A percentile compares a stretch with the other conserved stretches of the same genome.
These are phyloP conservation scores for Holtermannia corniformis DNA, from an alignment of 768 basidiomycete species.

Conservation along the genomic window DNA sequence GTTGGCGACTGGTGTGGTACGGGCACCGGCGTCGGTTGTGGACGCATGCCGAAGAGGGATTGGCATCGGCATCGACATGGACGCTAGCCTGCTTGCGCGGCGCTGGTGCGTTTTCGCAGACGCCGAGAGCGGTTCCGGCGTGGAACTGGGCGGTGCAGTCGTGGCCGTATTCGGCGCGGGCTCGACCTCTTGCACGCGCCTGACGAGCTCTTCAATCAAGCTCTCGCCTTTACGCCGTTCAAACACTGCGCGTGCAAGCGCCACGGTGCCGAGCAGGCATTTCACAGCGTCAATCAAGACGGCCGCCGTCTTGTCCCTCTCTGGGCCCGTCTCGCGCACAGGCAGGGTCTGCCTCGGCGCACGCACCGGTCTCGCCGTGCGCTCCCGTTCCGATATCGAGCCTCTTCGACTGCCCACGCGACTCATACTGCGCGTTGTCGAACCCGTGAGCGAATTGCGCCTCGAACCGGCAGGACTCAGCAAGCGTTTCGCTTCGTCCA, in stretches of 20 bases:
- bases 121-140: neutral
- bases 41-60: conserved; percentile 24
- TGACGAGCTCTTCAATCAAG: conserved; percentile 30
- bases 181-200: conserved; percentile 25
- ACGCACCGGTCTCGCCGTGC: neutral
- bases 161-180: neutral
- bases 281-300: conserved; percentile 20
- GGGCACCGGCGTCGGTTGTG: conserved; percentile 27
- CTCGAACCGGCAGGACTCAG: neutral
- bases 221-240: conserved; percentile 7
- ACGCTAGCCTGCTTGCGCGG: conserved; percentile 42
- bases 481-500: neutral
- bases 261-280: conserved; percentile 21
- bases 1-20: conserved; percentile 55
- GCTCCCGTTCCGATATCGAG: neutral
- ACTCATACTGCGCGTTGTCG: neutral
- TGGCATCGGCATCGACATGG: conserved; percentile 31
- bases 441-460: neutral
- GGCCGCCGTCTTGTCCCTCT: conserved; percentile 9
- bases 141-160: conserved; percentile 1
- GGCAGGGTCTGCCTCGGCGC: neutral
- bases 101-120: conserved; percentile 12
- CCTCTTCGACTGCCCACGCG: neutral
- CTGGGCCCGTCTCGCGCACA: conserved; percentile 7
- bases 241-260: conserved; percentile 16